Percentiles rank a stretch among this genome's conserved stretches.
phyloP scores from a whole-genome alignment of 306 rosid genomes.

The Trichosanthes truncata region DNA sequence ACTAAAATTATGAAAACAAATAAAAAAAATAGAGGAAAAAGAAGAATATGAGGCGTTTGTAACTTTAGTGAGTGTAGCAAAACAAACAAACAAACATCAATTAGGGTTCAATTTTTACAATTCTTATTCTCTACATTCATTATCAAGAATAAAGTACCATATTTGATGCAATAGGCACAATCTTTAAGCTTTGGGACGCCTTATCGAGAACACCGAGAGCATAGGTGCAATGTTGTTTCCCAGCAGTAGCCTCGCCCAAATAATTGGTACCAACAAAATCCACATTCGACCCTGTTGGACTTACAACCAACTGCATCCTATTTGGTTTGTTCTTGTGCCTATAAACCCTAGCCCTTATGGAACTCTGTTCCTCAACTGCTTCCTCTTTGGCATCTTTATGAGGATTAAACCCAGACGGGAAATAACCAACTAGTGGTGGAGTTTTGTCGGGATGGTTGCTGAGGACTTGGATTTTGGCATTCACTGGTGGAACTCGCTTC shows the following conservation, averaged over 20 bases:
- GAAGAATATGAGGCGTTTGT: neutral
- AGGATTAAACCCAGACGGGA: conserved; percentile 73
- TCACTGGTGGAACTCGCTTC: conserved; percentile 11
- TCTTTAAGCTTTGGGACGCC: conserved; percentile 40
- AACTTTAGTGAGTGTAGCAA: neutral
- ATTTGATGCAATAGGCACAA: conserved; percentile 55
- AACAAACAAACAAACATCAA: neutral
- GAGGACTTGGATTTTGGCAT: conserved; percentile 39
- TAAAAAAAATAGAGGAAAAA: neutral
- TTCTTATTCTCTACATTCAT: neutral
- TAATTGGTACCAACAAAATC: conserved; percentile 79
- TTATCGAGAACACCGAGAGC: conserved; percentile 81
- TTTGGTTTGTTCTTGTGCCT: conserved; percentile 32
- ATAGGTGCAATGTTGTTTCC: conserved; percentile 34
- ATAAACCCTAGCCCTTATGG: conserved; percentile 29
- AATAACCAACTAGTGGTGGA: conserved; percentile 63
- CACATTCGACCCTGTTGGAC: conserved; percentile 40
- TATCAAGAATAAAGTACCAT: conserved; percentile 35
- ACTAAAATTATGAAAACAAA: neutral
- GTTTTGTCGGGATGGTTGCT: conserved; percentile 28
- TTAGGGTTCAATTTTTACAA: neutral
- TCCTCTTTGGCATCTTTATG: neutral
- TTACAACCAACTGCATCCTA: conserved; percentile 66
- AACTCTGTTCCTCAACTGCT: neutral
- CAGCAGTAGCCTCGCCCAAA: conserved; percentile 60